phyloP scores from a whole-genome alignment of 805 yeast genomes.

The Candida incommunis region DNA sequence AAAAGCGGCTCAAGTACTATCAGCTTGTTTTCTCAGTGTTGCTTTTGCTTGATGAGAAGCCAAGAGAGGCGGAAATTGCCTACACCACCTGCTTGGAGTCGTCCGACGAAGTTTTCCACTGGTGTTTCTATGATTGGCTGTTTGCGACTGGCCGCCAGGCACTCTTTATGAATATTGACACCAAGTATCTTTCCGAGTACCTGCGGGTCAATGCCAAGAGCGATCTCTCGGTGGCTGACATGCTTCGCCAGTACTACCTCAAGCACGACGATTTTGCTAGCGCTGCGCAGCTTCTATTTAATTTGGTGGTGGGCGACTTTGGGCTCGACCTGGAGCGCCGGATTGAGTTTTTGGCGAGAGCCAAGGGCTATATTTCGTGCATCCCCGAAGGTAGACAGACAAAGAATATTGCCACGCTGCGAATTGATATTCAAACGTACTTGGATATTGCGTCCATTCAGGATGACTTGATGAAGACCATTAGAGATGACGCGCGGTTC shows the following conservation, averaged over 20 bases:
- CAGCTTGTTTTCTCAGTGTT: constrained; percentile 63
- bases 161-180: constrained; percentile 61
- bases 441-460: constrained; percentile 82
- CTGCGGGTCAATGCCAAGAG: constrained; percentile 36
- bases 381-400: constrained; percentile 59
- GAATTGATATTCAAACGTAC: constrained; percentile 58
- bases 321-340: constrained; percentile 54
- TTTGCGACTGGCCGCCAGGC: constrained; percentile 65
- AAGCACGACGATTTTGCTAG: constrained; percentile 62
- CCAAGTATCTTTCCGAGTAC: constrained; percentile 67
- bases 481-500: constrained; percentile 27
- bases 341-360: constrained; percentile 79
- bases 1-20: constrained; percentile 46
- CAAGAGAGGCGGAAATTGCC: constrained; percentile 41
- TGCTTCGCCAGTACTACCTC: constrained; percentile 82
- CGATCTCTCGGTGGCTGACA: constrained; percentile 60
- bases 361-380: constrained; percentile 85
- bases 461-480: constrained; percentile 35
- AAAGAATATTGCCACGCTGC: constrained; percentile 48
- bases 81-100: constrained; percentile 62
- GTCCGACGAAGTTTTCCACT: constrained; percentile 78
- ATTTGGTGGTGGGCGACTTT: constrained; percentile 59
- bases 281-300: constrained; percentile 73
- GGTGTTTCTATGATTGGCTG: constrained; percentile 86
- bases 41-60: constrained; percentile 46